Evolutionary conservation across 129 eudicot species (phyloP), one percentile per base, ranked within the genome.

Genomic region (Artemisia tridentata): DNA sequence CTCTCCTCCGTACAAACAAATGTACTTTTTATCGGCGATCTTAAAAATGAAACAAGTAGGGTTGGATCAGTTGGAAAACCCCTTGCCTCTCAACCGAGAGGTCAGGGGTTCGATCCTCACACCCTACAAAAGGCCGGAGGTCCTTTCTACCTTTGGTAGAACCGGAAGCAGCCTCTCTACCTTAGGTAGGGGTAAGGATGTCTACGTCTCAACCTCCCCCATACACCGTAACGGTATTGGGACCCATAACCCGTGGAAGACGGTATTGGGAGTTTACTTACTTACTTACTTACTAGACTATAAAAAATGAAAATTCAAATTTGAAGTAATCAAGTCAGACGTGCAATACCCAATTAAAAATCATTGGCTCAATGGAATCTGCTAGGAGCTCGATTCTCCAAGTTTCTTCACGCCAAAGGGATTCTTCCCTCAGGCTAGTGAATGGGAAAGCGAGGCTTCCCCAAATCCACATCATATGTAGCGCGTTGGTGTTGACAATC

Each of bases 391-490:
- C 91, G 49, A 95, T 84, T 73, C 76, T 90, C 99, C 99, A 95
- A 2, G 80, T 58, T 41, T 74, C 89, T 8, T 82, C 92, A 19
- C 62, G 69, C 99, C 99, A 95, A 0, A 93, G 89, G 15, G 78
- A 81, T 65, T 80, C 86, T 77, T 90, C 99, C 71, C 83, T 84
- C 5, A 51, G 19, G 79, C 79, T 84, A 2, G 96, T 84, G 76
- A 93, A 93, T 8, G 82, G 96, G 86, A 81, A 90, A 71, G 87
- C 97, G 62, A 71, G 14, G 59, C 86, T 74, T 14, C 93, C 99
- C 99, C 99, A 95, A 69, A 95, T 95, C 97, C 93, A 90, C 86
- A 90, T 84, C 98, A 89, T 87, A 47, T 90, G 88, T 41, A 86
- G 68, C 0, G 96, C 92, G 55, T 93, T 84, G 6, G 62, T 73